These are phyloP conservation scores for Xylogone sp. DNA, from an alignment of 2,329 filamentous ascomycete species.

Conservation along the genomic window DNA sequence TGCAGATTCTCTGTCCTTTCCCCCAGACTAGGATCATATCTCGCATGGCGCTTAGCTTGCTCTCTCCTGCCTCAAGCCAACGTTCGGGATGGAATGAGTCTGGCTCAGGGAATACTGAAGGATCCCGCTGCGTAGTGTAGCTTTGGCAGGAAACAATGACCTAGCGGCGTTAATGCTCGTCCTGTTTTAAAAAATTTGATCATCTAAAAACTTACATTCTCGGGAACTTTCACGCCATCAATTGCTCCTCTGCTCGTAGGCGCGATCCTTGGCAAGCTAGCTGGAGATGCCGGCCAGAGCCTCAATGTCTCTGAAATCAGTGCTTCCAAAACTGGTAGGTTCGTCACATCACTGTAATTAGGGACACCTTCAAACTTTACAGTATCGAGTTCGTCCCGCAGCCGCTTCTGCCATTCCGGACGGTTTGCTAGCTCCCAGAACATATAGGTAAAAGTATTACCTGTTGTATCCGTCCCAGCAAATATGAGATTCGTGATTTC, in stretches of 20 bases:
- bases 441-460: constrained; percentile 11
- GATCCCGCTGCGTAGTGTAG: constrained; percentile 35
- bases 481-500: constrained; percentile 15
- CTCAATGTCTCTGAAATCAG: constrained; percentile 32
- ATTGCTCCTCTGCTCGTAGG: constrained; percentile 26
- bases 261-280: constrained; percentile 23
- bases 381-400: constrained; percentile 19
- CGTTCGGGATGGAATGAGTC: constrained; percentile 32
- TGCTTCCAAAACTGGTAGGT: constrained; percentile 27
- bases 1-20: constrained; percentile 34
- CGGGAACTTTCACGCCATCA: constrained; percentile 27
- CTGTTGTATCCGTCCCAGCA: constrained; percentile 14
- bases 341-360: constrained; percentile 22
- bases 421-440: background rate
- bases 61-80: constrained; percentile 26
- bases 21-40: background rate
- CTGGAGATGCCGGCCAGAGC: constrained; percentile 30
- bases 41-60: background rate
- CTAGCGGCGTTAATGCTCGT: no score
- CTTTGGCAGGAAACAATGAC: constrained; percentile 30
- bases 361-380: constrained; percentile 9
- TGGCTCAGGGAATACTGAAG: constrained; percentile 30
- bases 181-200: no score
- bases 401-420: background rate
- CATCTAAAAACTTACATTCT: no score